These are phyloP conservation scores for Metschnikowia cubensis DNA, from an alignment of 805 yeast species.

Conservation along the genomic window DNA sequence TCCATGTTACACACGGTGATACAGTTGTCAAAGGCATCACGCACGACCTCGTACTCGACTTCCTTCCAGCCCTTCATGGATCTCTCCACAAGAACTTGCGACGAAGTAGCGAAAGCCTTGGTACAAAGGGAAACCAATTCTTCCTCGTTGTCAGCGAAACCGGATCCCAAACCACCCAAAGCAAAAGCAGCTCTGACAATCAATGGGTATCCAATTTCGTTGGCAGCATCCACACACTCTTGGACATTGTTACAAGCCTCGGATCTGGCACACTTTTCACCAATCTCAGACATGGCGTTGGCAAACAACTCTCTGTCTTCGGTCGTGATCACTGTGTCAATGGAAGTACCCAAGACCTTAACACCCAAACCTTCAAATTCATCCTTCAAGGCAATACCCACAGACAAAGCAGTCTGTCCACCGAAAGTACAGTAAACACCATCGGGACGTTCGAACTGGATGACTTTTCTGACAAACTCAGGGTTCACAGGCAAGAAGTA, in stretches of 20 bases:
- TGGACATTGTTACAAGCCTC: conserved; percentile 75
- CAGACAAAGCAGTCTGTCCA: conserved; percentile 97
- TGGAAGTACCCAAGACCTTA: conserved; percentile 92
- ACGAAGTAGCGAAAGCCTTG: conserved; percentile 91
- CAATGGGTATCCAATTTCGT: conserved; percentile 87
- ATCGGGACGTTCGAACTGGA: conserved; percentile 92
- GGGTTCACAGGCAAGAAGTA: conserved; percentile 97
- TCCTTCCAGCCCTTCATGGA: conserved; percentile 99
- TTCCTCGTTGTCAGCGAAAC: conserved; percentile 85
- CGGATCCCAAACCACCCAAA: conserved; percentile 96
- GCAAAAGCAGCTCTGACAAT: conserved; percentile 98
- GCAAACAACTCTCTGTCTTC: conserved; percentile 98
- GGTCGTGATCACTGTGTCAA: conserved; percentile 93
- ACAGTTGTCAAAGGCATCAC: conserved; percentile 96
- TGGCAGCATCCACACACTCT: conserved; percentile 83
- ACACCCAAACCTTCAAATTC: conserved; percentile 91
- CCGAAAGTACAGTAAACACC: conserved; percentile 97
- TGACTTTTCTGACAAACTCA: conserved; percentile 93
- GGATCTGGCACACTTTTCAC: conserved; percentile 93
- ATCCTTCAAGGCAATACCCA: conserved; percentile 93
- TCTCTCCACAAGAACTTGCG: conserved; percentile 92
- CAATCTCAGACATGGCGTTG: conserved; percentile 88
- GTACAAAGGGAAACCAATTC: conserved; percentile 81
- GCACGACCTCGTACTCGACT: conserved; percentile 96
- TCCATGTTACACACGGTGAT: conserved; percentile 99